Evolutionary conservation across 2,329 filamentous ascomycete genomes (phyloP).

Genomic region (Colletotrichum horii): DNA sequence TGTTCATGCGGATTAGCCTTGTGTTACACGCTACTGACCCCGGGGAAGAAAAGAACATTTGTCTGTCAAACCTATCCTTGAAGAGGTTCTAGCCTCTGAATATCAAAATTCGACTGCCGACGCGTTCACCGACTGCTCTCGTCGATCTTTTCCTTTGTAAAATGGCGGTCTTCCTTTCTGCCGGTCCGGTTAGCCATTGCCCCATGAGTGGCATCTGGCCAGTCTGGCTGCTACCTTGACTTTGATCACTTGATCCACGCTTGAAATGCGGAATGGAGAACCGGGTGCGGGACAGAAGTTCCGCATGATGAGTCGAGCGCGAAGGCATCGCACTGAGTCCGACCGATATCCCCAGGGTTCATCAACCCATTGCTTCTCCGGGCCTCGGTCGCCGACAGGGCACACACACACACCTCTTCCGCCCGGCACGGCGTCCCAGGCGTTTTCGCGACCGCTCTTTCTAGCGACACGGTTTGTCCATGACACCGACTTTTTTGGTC

Average conservation of each 20-base stretch:
- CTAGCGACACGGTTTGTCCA: not conserved
- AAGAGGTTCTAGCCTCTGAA: not conserved
- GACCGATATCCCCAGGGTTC: not conserved
- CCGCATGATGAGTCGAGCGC: not conserved
- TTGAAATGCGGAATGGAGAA: not conserved
- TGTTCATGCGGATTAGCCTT: conserved; percentile 13
- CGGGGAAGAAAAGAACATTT: not conserved
- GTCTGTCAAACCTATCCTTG: not conserved
- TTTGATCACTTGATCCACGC: not conserved
- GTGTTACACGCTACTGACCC: not conserved
- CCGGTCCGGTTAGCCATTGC: not conserved
- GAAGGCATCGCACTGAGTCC: not conserved
- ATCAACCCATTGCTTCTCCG: conserved; percentile 6
- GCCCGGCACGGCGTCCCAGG: not conserved
- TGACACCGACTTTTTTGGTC: not conserved
- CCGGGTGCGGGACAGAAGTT: not conserved
- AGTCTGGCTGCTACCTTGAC: not conserved
- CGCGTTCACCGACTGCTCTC: not conserved
- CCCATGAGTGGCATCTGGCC: not conserved
- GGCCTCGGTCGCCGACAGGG: not conserved
- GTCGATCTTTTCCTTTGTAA: not conserved
- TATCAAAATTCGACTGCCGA: conserved; percentile 7
- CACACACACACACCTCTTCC: not conserved
- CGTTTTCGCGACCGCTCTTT: not conserved
- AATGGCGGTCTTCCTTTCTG: not conserved